A percentile compares a stretch with the other conserved stretches of the same genome.
Conservation (phyloP, 495 filamentous ascomycete genomes). For the Aspergillus indologenus region DNA sequence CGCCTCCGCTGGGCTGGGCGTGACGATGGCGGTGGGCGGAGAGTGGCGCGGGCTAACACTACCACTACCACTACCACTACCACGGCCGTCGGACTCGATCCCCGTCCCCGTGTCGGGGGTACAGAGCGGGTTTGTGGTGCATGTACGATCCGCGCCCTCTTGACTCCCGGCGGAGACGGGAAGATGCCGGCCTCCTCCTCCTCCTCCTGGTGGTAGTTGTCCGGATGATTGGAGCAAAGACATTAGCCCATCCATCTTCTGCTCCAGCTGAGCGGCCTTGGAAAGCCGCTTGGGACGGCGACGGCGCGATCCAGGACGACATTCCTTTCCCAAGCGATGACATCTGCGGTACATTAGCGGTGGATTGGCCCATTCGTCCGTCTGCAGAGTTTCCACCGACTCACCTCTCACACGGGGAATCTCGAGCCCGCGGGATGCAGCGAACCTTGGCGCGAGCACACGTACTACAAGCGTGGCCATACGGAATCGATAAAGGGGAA, state of each 20-base stretch:
- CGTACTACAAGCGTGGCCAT: not conserved
- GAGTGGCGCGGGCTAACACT: not conserved
- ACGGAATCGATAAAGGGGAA: not conserved
- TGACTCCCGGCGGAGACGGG: not conserved
- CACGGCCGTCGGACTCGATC: not conserved
- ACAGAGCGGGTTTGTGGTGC: not conserved
- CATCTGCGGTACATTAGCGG: not conserved
- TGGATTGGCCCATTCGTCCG: not conserved
- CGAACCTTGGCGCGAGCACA: not conserved
- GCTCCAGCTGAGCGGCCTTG: not conserved
- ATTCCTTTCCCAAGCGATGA: not conserved
- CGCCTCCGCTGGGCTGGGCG: not conserved
- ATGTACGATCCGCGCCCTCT: not conserved
- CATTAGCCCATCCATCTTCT: not conserved
- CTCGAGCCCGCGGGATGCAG: not conserved
- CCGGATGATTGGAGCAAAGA: not conserved
- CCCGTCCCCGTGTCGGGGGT: not conserved
- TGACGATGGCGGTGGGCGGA: not conserved
- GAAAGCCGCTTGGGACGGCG: not conserved
- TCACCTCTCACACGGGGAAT: not conserved
- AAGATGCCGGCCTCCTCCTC: not conserved
- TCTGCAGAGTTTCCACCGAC: not conserved
- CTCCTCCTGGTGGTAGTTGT: not conserved
- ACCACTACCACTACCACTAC: too few relatives aligned
- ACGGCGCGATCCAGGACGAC: not conserved